phyloP scores from a whole-genome alignment of 345 rosid genomes.

The Bruguiera gymnorhiza region DNA sequence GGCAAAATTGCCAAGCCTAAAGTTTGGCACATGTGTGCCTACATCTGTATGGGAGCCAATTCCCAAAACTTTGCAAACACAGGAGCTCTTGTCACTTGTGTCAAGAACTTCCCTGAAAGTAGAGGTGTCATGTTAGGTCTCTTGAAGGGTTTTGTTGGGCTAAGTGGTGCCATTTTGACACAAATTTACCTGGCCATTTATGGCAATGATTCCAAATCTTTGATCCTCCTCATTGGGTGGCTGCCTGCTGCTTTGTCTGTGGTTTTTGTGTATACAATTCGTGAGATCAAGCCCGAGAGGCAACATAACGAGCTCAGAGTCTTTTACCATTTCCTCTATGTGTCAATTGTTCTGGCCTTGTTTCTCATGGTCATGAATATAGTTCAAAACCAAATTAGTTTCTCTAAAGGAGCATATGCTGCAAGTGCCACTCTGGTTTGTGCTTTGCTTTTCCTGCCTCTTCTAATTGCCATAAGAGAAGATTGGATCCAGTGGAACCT shows the following conservation, averaged over 20 bases:
- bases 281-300: conserved; percentile 45
- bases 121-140: conserved; percentile 80
- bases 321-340: conserved; percentile 56
- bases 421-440: conserved; percentile 42
- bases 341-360: conserved; percentile 60
- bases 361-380: conserved; percentile 66
- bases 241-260: conserved; percentile 76
- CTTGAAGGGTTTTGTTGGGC: conserved; percentile 73
- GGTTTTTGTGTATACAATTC: conserved; percentile 60
- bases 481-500: conserved; percentile 57
- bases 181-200: conserved; percentile 79
- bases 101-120: conserved; percentile 81
- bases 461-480: conserved; percentile 53
- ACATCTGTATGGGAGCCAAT: conserved; percentile 76
- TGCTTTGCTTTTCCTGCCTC: conserved; percentile 60
- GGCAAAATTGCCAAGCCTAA: conserved; percentile 55
- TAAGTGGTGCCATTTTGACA: conserved; percentile 83
- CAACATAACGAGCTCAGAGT: conserved; percentile 56
- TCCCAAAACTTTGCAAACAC: conserved; percentile 86
- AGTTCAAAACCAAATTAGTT: conserved; percentile 45
- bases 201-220: conserved; percentile 66
- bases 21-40: conserved; percentile 85
- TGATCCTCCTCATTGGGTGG: conserved; percentile 78
- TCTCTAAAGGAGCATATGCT: conserved; percentile 52
- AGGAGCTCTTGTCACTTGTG: conserved; percentile 83